A percentile compares a stretch with the other conserved stretches of the same genome.
Conservation (phyloP, 768 basidiomycete species). For the Russula compacta region DNA sequence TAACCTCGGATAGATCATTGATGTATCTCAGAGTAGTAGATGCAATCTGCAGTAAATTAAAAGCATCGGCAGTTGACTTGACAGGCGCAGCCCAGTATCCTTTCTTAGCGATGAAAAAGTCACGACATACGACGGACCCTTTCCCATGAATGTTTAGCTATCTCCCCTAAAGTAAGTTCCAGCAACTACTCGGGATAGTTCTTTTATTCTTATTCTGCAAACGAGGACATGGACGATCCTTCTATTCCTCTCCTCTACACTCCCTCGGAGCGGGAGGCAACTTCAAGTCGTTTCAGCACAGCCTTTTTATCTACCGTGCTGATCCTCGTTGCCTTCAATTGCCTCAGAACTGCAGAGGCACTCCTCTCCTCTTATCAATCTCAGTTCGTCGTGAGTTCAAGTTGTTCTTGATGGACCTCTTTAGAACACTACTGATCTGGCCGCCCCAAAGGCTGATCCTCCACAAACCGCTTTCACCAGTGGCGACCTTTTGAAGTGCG, state of each 20-base stretch:
- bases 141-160: too few relatives aligned
- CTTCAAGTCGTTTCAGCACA: neutral
- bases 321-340: neutral
- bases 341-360: neutral
- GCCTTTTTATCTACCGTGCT: neutral
- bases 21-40: too few relatives aligned
- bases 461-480: neutral
- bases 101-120: neutral
- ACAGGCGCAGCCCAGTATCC: neutral
- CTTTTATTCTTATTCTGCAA: too few relatives aligned
- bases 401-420: neutral
- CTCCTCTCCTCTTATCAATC: constrained; percentile 1
- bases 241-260: neutral
- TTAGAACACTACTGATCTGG: neutral
- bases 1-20: too few relatives aligned
- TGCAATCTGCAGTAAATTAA: too few relatives aligned
- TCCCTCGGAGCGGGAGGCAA: neutral
- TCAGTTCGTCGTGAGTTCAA: neutral
- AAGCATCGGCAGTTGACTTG: too few relatives aligned
- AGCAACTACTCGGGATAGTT: neutral
- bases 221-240: neutral
- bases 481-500: neutral
- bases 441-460: neutral
- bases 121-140: neutral
- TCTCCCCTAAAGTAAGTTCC: neutral